Evolutionary conservation across 2,329 filamentous ascomycete species (phyloP), one percentile per base, ranked within the genome.

Genomic region (Fusarium buharicum): DNA sequence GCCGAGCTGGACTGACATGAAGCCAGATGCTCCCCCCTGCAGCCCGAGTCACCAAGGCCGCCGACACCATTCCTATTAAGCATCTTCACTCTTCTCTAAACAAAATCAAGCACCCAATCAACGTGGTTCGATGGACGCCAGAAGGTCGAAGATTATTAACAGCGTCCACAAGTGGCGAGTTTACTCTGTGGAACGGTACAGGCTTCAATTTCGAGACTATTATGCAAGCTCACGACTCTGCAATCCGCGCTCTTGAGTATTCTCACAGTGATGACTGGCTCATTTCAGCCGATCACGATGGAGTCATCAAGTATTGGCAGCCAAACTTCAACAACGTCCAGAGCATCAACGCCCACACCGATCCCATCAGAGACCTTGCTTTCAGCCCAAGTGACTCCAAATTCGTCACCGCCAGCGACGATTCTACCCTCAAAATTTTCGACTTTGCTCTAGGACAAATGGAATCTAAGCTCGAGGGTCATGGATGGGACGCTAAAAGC

Each of bases 161-260:
- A 0, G 95, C 93, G 18, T 96, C 93, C 0, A 96, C 93, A 67
- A 98, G 94, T 74, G 95, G 95, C 72, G 95, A 99, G 75, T 99
- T 99, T 72, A 99, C 96, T 34, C 79, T 99, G 4, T 99, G 95
- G 95, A 99, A 99, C 75, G 95, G 95, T 62, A 98, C 94, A 38
- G 94, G 93, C 20, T 99, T 99, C 84, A 98, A 99, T 76, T 99
- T 99, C 70, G 95, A 99, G 79, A 98, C 95, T 4, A 97, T 99
- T 24, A 97, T 97, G 91, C 93, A 97, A 81, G 94, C 94, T 34
- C 94, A 98, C 76, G 94, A 97, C 77, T 88, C 89, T 51, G 91
- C 92, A 33, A 93, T 97, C 65, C 86, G 92, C 68, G 89, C 90
- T 10, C 82, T 93, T 40, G 87, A 88, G 64, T 99, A 97, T 81